These are phyloP conservation scores for Ascocoryne sarcoides DNA, from an alignment of 2,329 filamentous ascomycete genomes.

Conservation along the genomic window DNA sequence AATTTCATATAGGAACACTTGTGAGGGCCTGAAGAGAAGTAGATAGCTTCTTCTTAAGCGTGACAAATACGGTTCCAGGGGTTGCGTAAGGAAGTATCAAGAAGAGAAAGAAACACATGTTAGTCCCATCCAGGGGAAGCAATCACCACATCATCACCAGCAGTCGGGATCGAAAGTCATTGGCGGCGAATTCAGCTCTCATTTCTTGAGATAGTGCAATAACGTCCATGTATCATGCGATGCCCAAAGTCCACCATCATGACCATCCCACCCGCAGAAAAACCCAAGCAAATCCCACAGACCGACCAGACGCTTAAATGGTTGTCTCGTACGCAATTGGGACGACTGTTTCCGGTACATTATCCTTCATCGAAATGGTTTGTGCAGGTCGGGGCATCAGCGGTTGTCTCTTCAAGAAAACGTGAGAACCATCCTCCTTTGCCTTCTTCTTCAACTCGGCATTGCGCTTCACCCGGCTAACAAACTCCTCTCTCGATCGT, in stretches of 20 bases:
- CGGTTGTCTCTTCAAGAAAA: conserved; percentile 90
- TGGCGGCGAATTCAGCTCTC: conserved; percentile 23
- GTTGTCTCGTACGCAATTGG: conserved; percentile 96
- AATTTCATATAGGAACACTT: conserved; percentile 22
- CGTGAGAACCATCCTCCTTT: conserved; percentile 77
- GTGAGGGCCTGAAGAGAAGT: conserved; percentile 23
- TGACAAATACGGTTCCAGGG: conserved; percentile 24
- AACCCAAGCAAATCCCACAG: conserved; percentile 26
- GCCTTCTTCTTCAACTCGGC: conserved; percentile 86
- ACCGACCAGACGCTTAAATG: conserved; percentile 54
- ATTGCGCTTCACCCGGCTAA: conserved; percentile 94
- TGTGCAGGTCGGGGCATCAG: conserved; percentile 69
- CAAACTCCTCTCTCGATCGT: conserved; percentile 93
- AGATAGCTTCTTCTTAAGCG: conserved; percentile 20
- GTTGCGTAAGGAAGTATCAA: background rate
- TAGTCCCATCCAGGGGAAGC: too few relatives aligned
- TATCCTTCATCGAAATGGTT: conserved; percentile 72
- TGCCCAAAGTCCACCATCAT: conserved; percentile 20
- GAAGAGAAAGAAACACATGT: too few relatives aligned
- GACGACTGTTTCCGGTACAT: conserved; percentile 82
- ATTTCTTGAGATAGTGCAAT: conserved; percentile 27
- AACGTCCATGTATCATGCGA: conserved; percentile 27
- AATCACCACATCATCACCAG: too few relatives aligned
- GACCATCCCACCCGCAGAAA: conserved; percentile 25
- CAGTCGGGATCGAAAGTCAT: too few relatives aligned